A percentile compares a stretch with the other conserved stretches of the same genome.
phyloP scores from a whole-genome alignment of 768 basidiomycete species.

The Leucosporidium creatinivorum region DNA sequence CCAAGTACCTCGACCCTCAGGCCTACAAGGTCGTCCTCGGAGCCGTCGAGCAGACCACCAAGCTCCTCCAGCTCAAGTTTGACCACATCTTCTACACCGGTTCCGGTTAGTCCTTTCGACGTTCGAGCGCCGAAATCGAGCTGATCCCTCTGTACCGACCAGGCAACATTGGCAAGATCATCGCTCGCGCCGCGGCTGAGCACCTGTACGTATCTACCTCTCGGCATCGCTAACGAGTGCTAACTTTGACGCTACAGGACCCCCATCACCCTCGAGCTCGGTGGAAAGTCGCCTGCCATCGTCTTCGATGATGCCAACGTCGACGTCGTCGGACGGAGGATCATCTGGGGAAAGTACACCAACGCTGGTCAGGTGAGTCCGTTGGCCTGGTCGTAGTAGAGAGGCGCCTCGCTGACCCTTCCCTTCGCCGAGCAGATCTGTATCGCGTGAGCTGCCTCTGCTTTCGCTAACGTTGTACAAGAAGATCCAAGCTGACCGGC shows the following conservation, averaged over 20 bases:
- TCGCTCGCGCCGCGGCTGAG: constrained; percentile 68
- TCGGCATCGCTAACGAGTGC: not conserved
- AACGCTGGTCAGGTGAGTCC: not conserved
- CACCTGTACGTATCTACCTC: constrained; percentile 43
- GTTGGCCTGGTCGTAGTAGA: not conserved
- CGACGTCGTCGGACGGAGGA: constrained; percentile 54
- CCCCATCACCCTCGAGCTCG: constrained; percentile 57
- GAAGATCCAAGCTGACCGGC: too few relatives aligned
- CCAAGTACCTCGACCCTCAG: constrained; percentile 65
- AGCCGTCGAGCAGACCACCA: constrained; percentile 3
- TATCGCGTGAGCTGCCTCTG: not conserved
- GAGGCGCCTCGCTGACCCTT: not conserved
- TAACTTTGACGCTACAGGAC: constrained; percentile 40
- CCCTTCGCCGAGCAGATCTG: constrained; percentile 1
- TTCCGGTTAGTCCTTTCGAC: constrained; percentile 38
- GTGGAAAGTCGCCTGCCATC: constrained; percentile 41
- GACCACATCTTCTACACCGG: constrained; percentile 58
- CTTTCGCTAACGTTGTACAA: not conserved
- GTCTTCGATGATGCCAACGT: constrained; percentile 57
- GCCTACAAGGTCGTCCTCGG: constrained; percentile 4
- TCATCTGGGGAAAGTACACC: constrained; percentile 52
- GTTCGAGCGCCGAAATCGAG: too few relatives aligned
- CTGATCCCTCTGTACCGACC: too few relatives aligned
- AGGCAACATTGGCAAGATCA: constrained; percentile 55
- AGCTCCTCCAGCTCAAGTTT: constrained; percentile 17